These are phyloP conservation scores for Coemansia sp. DNA, from an alignment of 192 early-diverging fungal species.

Conservation along the genomic window DNA sequence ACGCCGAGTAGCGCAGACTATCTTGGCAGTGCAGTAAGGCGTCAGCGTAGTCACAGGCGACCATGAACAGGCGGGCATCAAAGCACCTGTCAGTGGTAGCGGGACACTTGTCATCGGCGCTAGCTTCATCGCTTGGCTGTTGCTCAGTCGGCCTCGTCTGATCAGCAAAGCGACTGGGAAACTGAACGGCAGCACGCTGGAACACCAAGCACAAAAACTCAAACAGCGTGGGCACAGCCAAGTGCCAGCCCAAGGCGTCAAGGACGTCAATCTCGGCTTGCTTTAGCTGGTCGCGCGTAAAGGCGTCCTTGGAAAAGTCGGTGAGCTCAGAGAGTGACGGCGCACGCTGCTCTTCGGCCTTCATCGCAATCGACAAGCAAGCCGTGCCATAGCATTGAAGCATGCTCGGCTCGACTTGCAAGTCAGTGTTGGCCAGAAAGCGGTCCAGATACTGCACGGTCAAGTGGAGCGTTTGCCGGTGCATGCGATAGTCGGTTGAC, in stretches of 20 bases:
- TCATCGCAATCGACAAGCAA: slow-evolving; percentile 55
- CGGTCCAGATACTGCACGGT: slow-evolving; percentile 52
- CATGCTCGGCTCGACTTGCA: slow-evolving; percentile 37
- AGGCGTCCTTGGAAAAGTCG: slow-evolving; percentile 51
- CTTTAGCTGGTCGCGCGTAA: slow-evolving; percentile 43
- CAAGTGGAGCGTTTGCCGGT: slow-evolving; percentile 53
- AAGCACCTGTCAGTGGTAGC: slow-evolving; percentile 32
- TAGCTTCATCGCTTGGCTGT: not conserved
- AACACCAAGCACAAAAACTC: slow-evolving; percentile 46
- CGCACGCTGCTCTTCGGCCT: slow-evolving; percentile 51
- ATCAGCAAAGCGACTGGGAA: slow-evolving; percentile 35
- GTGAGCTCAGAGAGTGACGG: slow-evolving; percentile 49
- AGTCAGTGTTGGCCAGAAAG: slow-evolving; percentile 29
- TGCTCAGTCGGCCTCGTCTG: not conserved
- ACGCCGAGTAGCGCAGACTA: slow-evolving; percentile 25
- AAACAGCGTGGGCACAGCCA: slow-evolving; percentile 47
- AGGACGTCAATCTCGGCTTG: slow-evolving; percentile 52
- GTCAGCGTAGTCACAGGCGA: slow-evolving; percentile 47
- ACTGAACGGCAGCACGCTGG: slow-evolving; percentile 42
- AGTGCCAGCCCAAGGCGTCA: slow-evolving; percentile 40
- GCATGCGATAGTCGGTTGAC: slow-evolving; percentile 52
- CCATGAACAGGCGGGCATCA: slow-evolving; percentile 23
- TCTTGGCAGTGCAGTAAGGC: slow-evolving; percentile 41
- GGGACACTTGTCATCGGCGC: slow-evolving; percentile 8
- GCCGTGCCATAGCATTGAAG: slow-evolving; percentile 57